Base-by-base conservation (phyloP, 148 eudicot species). In the Linanthus parryae region DNA sequence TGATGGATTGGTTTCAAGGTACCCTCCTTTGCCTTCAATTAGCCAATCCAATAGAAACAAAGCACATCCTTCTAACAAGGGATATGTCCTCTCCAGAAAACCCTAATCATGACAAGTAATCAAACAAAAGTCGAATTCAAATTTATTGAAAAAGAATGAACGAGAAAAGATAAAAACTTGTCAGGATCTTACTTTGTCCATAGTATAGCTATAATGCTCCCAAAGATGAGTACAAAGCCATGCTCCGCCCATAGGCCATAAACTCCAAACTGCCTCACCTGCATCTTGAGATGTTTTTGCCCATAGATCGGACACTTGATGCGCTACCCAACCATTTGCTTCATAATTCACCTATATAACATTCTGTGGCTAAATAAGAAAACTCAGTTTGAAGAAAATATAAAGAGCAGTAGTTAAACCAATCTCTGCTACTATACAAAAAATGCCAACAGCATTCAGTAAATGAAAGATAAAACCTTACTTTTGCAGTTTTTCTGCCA, bases 201-300 rank as follows among this genome's bases (percentile, higher is more conserved):
- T 58, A 24, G 95, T 90, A 54, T 64, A 85, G 25, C 79, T 61
- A 54, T 79, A 90, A 54, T 90, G 91, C 57, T 82, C 95, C 97
- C 97, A 90, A 26, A 85, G 64, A 74, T 90, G 97, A n/a, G 97
- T 90, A 38, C 83, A 73, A 61, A 85, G 76, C 97, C 97, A 90
- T 20, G 95, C 95, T 28, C 95, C 97, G 19, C 97, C 97, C 97
- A 90, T 85, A 0, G 82, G 97, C 97, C 97, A 90, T 21, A 80
- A 48, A 13, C 95, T 85, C 97, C 97, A 90, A 15, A 82, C 80
- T 19, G 97, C 77, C 28, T 64, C 22, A 43, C 97, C 95, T 35
- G 56, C 38, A 53, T 82, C 83, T 1, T 90, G 83, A 28, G 85
- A 77, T 28, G 95, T 80, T 80, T 82, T 90, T n/a, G 85, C 95